phyloP scores from a whole-genome alignment of 371 early-diverging fungal genomes.

The Apophysomyces elegans region DNA sequence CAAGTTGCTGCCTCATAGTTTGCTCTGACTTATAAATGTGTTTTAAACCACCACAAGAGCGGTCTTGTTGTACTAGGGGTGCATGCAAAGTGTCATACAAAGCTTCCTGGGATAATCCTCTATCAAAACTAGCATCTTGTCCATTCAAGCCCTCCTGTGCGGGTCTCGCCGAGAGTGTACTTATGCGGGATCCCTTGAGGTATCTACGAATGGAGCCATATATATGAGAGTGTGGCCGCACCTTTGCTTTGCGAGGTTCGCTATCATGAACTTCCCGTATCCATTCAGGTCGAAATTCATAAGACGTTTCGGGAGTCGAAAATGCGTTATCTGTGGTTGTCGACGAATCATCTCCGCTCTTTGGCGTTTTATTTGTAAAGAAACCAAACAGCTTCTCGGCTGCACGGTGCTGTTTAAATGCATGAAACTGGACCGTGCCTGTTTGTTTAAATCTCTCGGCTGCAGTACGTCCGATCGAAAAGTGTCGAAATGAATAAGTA shows the following conservation, averaged over 20 bases:
- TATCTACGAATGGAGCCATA: constrained; percentile 1
- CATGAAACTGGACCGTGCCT: neutral
- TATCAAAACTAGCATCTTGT: neutral
- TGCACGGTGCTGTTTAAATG: constrained; percentile 14
- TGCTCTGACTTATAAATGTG: constrained; percentile 3
- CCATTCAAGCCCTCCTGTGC: neutral
- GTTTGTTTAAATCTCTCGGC: constrained; percentile 12
- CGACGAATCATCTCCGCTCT: neutral
- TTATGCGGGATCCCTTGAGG: neutral
- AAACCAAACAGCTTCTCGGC: constrained; percentile 22
- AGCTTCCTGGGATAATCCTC: neutral
- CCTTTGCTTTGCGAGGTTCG: neutral
- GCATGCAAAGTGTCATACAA: neutral
- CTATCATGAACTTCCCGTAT: constrained; percentile 2
- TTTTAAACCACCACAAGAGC: neutral
- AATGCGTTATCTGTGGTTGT: neutral
- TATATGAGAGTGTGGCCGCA: constrained; percentile 5
- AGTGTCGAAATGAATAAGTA: neutral
- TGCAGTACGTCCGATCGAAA: constrained; percentile 7
- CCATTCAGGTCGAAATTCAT: neutral
- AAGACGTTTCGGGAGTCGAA: neutral
- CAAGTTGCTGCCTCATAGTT: neutral
- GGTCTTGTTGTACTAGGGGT: neutral
- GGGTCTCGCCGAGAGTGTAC: neutral
- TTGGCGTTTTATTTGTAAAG: constrained; percentile 17